Percentiles rank a stretch among this genome's conserved stretches.
Conservation (phyloP, 2,329 filamentous ascomycete genomes). For the Drechmeria coniospora region DNA sequence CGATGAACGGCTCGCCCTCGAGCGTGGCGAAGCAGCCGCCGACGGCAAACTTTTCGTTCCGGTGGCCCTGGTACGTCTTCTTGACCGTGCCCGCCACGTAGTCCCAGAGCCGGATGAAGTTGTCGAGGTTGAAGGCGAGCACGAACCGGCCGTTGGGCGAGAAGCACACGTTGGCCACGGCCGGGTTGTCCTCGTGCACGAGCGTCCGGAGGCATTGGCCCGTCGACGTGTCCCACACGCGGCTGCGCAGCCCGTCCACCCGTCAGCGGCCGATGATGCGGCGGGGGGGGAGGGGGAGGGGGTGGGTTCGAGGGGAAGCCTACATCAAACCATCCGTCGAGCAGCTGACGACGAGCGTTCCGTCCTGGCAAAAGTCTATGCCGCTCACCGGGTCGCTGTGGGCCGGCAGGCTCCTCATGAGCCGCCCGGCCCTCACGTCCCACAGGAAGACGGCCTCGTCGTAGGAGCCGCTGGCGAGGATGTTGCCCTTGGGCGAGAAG, state of each 20-base stretch:
- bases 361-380: constrained; percentile 85
- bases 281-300: constrained; percentile 8
- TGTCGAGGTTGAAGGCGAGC: constrained; percentile 81
- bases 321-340: constrained; percentile 80
- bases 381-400: constrained; percentile 90
- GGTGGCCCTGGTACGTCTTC: constrained; percentile 93
- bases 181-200: constrained; percentile 89
- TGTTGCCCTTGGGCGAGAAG: constrained; percentile 96
- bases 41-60: constrained; percentile 73
- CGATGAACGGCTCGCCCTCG: constrained; percentile 43
- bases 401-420: constrained; percentile 84
- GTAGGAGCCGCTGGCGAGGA: constrained; percentile 86
- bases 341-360: constrained; percentile 82
- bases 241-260: constrained; percentile 36
- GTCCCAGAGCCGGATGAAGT: constrained; percentile 83
- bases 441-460: constrained; percentile 95
- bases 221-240: constrained; percentile 90
- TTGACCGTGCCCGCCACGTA: constrained; percentile 83
- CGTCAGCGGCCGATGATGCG: constrained; percentile 6
- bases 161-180: constrained; percentile 80
- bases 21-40: constrained; percentile 62
- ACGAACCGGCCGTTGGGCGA: constrained; percentile 89
- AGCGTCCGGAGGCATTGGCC: constrained; percentile 90
- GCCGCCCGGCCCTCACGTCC: constrained; percentile 76
- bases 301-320: constrained; percentile 16